Evolutionary conservation across 257 asterid genomes (phyloP), one percentile per base, ranked within the genome.

Genomic region (Solanum clarkiae): DNA sequence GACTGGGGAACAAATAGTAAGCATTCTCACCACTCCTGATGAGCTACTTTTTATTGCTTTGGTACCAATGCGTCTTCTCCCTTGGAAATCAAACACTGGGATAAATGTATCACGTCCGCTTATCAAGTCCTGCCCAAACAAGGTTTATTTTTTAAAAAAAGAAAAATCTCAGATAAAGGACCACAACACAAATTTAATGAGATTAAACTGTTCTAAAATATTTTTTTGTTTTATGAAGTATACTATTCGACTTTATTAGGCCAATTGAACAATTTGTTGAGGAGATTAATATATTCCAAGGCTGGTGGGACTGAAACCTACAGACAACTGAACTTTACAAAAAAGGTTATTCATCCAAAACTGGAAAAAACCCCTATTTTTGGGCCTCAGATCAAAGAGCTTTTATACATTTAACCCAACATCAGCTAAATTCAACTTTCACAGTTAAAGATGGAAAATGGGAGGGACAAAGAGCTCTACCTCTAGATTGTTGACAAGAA

Each of bases 31-130:
- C 98, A 93, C 98, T 83, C 99, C 98, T 84, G 94, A 93, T 63
- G 97, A 94, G 88, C 88, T 89, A 84, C 91, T 88, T 84, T 86
- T 91, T 84, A 94, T 87, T 83, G 87, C 70, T 72, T 91, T 93
- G 42, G 93, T 90, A 68, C 96, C 98, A 84, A 92, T 80, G n/a
- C 94, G 96, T 87, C 85, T 92, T 90, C 97, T 91, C 90, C 87
- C 93, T 91, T 95, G 99, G 91, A 92, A 97, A 92, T 95, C 97
- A 79, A 94, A 92, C 85, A 90, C 86, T 18, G 99, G 99, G 90
- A 85, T 91, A 88, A 88, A 86, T 45, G 97, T 90, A 89, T 93
- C 98, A 47, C 89, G 90, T 59, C 98, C 98, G 80, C 91, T 93
- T 85, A 93, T 88, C 93, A 97, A 88, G 92, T 95, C 98, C 99